Percentiles rank a stretch among this genome's conserved stretches.
phyloP scores from a whole-genome alignment of 164 flowering plant genomes.

The Berberis thunbergii region DNA sequence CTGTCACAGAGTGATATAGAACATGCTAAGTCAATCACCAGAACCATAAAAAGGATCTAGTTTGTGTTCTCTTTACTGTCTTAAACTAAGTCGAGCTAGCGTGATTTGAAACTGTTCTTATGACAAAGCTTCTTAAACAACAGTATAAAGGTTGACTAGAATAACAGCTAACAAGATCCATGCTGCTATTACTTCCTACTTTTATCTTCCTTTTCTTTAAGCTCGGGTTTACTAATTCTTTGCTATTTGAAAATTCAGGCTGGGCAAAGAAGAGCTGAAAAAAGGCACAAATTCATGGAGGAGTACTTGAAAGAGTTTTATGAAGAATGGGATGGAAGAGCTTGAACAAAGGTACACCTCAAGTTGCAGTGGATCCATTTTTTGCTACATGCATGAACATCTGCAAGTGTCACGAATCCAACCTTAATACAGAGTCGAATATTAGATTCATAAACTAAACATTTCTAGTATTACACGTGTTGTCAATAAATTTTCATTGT shows the following conservation, averaged over 20 bases:
- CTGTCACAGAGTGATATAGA: too few relatives aligned
- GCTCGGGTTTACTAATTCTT: neutral
- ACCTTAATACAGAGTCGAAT: too few relatives aligned
- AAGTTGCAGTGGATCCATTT: neutral
- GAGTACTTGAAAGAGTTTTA: slow-evolving; percentile 65
- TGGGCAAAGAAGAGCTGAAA: slow-evolving; percentile 74
- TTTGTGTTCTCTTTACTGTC: too few relatives aligned
- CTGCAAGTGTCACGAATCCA: too few relatives aligned
- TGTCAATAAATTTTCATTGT: too few relatives aligned
- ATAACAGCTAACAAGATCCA: neutral
- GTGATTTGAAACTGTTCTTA: neutral
- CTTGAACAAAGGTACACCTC: slow-evolving; percentile 24
- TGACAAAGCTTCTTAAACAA: neutral
- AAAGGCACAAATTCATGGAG: slow-evolving; percentile 86
- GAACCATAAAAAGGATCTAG: too few relatives aligned
- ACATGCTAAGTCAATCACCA: too few relatives aligned
- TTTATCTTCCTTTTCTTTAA: neutral
- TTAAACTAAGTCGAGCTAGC: too few relatives aligned
- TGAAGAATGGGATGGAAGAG: slow-evolving; percentile 80
- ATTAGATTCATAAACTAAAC: too few relatives aligned
- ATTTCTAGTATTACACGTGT: too few relatives aligned
- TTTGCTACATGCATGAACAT: neutral
- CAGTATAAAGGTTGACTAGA: neutral
- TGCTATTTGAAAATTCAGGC: slow-evolving; percentile 40
- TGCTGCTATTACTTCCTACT: neutral